Percentiles rank a stretch among this genome's conserved stretches.
phyloP scores from a whole-genome alignment of 2,329 filamentous ascomycete genomes.

The Neobulgaria alba region DNA sequence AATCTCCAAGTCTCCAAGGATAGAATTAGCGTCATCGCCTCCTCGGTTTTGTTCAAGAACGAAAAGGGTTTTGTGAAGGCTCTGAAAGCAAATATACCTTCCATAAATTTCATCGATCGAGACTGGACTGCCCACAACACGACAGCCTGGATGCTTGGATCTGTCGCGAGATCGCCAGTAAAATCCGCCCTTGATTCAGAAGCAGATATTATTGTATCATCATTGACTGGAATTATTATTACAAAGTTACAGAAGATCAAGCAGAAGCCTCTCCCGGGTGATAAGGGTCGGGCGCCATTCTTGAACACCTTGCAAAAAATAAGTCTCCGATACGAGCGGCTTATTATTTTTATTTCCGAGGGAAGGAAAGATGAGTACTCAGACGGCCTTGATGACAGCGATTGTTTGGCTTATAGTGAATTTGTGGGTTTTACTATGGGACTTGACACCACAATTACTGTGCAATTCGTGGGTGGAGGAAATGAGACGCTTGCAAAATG shows the following conservation, averaged over 20 bases:
- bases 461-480: constrained; percentile 43
- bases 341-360: constrained; percentile 62
- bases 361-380: constrained; percentile 36
- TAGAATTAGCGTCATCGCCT: constrained; percentile 41
- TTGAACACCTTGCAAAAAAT: constrained; percentile 46
- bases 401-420: constrained; percentile 21
- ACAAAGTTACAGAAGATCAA: constrained; percentile 65
- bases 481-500: constrained; percentile 43
- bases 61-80: constrained; percentile 40
- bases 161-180: constrained; percentile 30
- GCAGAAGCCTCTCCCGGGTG: constrained; percentile 62
- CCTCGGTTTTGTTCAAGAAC: constrained; percentile 36
- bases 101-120: constrained; percentile 48
- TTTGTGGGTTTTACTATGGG: constrained; percentile 27
- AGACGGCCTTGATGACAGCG: constrained; percentile 17
- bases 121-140: constrained; percentile 41
- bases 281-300: constrained; percentile 39
- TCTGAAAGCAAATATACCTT: constrained; percentile 41
- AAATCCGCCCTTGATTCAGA: constrained; percentile 41
- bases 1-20: constrained; percentile 10
- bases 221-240: constrained; percentile 58
- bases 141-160: constrained; percentile 28
- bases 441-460: constrained; percentile 32
- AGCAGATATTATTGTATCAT: constrained; percentile 66
- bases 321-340: constrained; percentile 52